Evolutionary conservation across 169 alveolate species (phyloP), one percentile per base, ranked within the genome.

Genomic region (Plasmodium gallinaceum): DNA sequence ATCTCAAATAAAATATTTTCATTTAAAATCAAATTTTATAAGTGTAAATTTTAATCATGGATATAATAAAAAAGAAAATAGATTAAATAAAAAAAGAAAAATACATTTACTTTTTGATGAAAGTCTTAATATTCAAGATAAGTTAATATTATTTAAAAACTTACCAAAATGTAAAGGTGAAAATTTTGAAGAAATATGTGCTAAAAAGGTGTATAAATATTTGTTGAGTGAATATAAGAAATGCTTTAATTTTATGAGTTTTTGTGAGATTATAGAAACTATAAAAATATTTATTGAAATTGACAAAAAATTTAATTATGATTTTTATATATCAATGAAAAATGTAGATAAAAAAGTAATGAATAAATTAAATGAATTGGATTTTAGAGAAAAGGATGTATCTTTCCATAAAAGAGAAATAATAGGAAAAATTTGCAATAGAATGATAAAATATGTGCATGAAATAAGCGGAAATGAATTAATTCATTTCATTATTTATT

Each of bases 381-480:
- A 78, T 26, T 78, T 78, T 61, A 78, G 69, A 20, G 76, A 78
- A 16, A 78, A 78, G 89, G 74, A 52, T 78, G 6, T 65, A 64
- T 20, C 26, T 66, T 78, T 78, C 32, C 89, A 78, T 37, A 78
- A 68, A 65, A 64, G 89, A 60, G 89, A 78, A 78, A 6, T 78
- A 39, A 24, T 78, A 66, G 89, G 89, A 20, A 64, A 78, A 78
- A 78, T 78, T 32, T 78, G 89, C 64, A 78, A 78, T 20, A 78
- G 58, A 58, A 22, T 78, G 43, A 78, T 78, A 32, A 78, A 66
- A 51, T 20, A 46, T 46, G 70, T 78, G 32, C 89, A 78, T 78
- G 89, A 78, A 64, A 48, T 78, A 46, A 64, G 54, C 57, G 89
- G 89, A 78, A 78, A 78, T 52, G 89, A 78, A 64, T 65, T 78